Conservation (phyloP, 169 alveolate genomes). For the Toxoplasma gondii region DNA sequence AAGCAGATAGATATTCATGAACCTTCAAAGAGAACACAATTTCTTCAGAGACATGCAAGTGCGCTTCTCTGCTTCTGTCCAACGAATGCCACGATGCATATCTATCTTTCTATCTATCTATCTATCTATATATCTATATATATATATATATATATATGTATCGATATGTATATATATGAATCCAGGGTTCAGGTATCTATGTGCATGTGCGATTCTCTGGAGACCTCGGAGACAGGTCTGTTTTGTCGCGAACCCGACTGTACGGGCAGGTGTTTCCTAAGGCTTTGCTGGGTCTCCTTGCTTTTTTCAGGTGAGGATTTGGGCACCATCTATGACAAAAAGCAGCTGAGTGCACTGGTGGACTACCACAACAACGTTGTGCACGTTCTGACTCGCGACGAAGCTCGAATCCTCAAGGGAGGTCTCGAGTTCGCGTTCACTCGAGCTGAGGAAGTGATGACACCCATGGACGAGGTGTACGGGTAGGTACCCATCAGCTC, state of each 20-base stretch:
- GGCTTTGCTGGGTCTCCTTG: too few species aligned
- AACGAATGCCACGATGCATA: too few species aligned
- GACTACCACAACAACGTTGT: slow-evolving; percentile 60
- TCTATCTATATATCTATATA: neutral
- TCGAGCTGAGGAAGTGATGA: slow-evolving; percentile 53
- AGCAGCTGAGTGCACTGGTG: slow-evolving; percentile 59
- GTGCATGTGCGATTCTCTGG: neutral
- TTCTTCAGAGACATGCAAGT: too few species aligned
- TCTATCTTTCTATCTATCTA: too few species aligned
- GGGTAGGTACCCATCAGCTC: slow-evolving; percentile 39
- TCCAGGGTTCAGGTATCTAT: neutral
- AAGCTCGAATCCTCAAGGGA: slow-evolving; percentile 64
- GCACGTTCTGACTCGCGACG: slow-evolving; percentile 61
- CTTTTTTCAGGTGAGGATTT: slow-evolving; percentile 67
- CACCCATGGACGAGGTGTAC: slow-evolving; percentile 59
- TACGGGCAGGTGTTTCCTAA: too few species aligned
- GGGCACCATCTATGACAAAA: slow-evolving; percentile 56
- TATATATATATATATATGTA: neutral
- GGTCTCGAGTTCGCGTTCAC: slow-evolving; percentile 58
- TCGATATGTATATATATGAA: neutral
- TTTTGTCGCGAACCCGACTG: too few species aligned
- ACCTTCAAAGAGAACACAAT: too few species aligned
- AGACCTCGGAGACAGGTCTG: neutral
- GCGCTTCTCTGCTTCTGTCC: too few species aligned
- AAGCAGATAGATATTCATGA: too few species aligned